Evolutionary conservation across 1,284 basidiomycete genomes (phyloP).

Genomic region (Cystobasidium sp.): DNA sequence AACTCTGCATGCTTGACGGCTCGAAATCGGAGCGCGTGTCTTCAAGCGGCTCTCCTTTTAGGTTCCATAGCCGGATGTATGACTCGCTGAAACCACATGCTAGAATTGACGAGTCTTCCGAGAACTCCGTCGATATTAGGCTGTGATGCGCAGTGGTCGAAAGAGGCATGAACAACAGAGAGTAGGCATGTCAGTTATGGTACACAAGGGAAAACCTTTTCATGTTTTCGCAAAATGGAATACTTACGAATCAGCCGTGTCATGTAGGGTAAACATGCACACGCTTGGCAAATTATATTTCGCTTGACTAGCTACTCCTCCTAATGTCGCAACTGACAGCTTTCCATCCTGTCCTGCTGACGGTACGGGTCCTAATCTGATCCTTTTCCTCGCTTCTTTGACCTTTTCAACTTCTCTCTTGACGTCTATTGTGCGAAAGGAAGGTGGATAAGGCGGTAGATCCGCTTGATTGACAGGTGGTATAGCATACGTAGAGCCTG

Average conservation of each 20-base stretch:
- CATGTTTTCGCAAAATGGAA: background rate
- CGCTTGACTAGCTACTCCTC: constrained; percentile 8
- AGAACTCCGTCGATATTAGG: constrained; percentile 84
- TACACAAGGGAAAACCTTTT: too few relatives aligned
- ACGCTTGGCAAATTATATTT: constrained; percentile 69
- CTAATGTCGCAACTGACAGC: constrained; percentile 29
- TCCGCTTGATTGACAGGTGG: constrained; percentile 62
- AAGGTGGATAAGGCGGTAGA: constrained; percentile 74
- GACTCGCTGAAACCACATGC: constrained; percentile 96
- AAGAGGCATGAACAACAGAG: constrained; percentile 1
- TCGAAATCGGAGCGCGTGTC: constrained; percentile 77
- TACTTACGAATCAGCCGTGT: constrained; percentile 82
- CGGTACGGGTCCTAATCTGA: constrained; percentile 76
- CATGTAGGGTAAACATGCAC: constrained; percentile 89
- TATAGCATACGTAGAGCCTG: constrained; percentile 29
- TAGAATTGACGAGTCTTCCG: constrained; percentile 88
- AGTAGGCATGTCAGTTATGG: too few relatives aligned
- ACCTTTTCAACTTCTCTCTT: constrained; percentile 89
- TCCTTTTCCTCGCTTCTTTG: constrained; percentile 85
- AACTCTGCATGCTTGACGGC: constrained; percentile 68
- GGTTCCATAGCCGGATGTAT: constrained; percentile 90
- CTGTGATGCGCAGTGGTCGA: constrained; percentile 59
- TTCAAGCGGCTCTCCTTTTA: constrained; percentile 87
- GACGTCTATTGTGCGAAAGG: constrained; percentile 85
- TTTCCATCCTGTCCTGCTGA: constrained; percentile 1